phyloP scores from a whole-genome alignment of 2,329 filamentous ascomycete species.

The Fusarium poae region DNA sequence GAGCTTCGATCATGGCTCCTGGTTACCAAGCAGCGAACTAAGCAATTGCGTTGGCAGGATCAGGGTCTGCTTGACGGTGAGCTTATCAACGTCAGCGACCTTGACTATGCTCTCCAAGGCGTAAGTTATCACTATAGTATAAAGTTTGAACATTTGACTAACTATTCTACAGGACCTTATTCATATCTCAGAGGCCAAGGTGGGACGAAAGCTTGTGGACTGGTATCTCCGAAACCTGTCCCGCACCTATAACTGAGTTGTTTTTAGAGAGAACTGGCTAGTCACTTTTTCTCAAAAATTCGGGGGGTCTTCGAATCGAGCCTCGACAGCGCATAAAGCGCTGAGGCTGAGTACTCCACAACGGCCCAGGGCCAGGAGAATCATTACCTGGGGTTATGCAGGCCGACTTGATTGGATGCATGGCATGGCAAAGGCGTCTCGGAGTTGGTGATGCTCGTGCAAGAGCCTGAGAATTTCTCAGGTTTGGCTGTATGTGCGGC shows the following conservation, averaged over 20 bases:
- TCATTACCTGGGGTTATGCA: slow-evolving; percentile 49
- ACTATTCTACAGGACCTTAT: slow-evolving; percentile 79
- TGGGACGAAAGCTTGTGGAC: slow-evolving; percentile 95
- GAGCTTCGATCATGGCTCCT: slow-evolving; percentile 93
- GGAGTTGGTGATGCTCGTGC: slow-evolving; percentile 57
- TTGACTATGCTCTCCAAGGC: slow-evolving; percentile 97
- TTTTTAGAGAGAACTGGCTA: slow-evolving; percentile 42
- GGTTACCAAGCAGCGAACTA: slow-evolving; percentile 98
- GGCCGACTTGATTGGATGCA: slow-evolving; percentile 54
- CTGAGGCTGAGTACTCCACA: slow-evolving; percentile 23
- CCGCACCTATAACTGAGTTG: slow-evolving; percentile 80
- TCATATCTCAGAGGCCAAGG: slow-evolving; percentile 98
- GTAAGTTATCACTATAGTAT: slow-evolving; percentile 65
- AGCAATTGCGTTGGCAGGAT: slow-evolving; percentile 93
- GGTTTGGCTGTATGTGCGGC: slow-evolving; percentile 49
- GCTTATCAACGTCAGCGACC: slow-evolving; percentile 90
- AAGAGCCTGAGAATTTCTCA: slow-evolving; percentile 50
- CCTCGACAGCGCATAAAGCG: slow-evolving; percentile 15
- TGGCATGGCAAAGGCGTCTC: slow-evolving; percentile 60
- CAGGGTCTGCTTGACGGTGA: slow-evolving; percentile 93
- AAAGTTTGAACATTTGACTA: not conserved
- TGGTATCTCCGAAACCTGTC: slow-evolving; percentile 99
- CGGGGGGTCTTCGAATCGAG: slow-evolving; percentile 33
- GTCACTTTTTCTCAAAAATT: slow-evolving; percentile 43
- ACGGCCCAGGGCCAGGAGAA: slow-evolving; percentile 41